Percentiles rank a stretch among this genome's conserved stretches.
Conservation (phyloP, 108 stramenopile species). For the Skeletonema menzelii region DNA sequence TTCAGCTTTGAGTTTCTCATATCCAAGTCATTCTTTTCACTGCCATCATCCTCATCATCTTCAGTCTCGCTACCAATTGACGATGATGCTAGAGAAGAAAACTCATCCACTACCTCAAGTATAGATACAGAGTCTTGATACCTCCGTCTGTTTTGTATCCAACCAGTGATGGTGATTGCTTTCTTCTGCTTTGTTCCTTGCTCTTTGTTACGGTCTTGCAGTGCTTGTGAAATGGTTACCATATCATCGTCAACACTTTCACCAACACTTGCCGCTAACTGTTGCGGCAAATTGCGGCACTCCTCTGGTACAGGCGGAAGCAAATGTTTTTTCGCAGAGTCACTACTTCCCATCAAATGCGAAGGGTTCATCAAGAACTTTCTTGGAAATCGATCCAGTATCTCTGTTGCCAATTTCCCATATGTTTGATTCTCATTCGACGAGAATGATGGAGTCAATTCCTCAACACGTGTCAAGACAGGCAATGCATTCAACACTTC, state of each 20-base stretch:
- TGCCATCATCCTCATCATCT: not conserved
- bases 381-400: constrained; percentile 31
- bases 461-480: not conserved
- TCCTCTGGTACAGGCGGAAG: constrained; percentile 35
- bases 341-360: constrained; percentile 27
- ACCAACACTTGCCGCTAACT: not conserved
- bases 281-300: constrained; percentile 1
- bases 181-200: not conserved
- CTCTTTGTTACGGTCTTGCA: constrained; percentile 4
- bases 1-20: constrained; percentile 18
- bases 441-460: not conserved
- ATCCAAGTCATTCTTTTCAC: constrained; percentile 1
- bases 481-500: constrained; percentile 30
- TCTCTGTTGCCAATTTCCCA: constrained; percentile 16
- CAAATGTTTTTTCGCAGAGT: constrained; percentile 17
- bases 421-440: not conserved
- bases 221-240: constrained; percentile 4
- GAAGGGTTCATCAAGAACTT: constrained; percentile 28
- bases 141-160: constrained; percentile 74
- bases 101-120: constrained; percentile 52
- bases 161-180: constrained; percentile 42
- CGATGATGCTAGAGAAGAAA: constrained; percentile 12
- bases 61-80: not conserved
- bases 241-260: not conserved
- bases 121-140: constrained; percentile 58